A percentile compares a stretch with the other conserved stretches of the same genome.
Conservation (phyloP, 225 moss, liverwort and hornwort species). For the Physcomitrellopsis africana region DNA sequence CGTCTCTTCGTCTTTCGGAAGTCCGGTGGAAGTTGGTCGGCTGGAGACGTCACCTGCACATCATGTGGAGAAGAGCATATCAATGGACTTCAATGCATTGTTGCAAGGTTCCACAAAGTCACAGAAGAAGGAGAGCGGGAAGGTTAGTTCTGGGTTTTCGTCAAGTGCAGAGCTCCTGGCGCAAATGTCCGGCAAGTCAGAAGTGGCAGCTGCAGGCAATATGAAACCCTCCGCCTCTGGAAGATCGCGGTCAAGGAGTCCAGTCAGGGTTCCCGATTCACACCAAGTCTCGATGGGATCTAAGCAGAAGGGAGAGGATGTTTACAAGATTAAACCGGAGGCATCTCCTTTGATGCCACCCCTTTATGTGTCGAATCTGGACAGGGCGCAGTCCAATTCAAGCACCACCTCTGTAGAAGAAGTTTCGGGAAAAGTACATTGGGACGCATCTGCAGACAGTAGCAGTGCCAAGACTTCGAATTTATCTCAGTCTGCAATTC, state of each 20-base stretch:
- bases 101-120: constrained; percentile 40
- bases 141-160: constrained; percentile 17
- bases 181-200: constrained; percentile 43
- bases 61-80: constrained; percentile 58
- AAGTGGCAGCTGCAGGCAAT: constrained; percentile 34
- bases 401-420: constrained; percentile 54
- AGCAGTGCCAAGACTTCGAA: constrained; percentile 49
- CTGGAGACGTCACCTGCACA: constrained; percentile 36
- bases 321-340: constrained; percentile 41
- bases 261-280: constrained; percentile 62
- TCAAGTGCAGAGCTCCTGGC: constrained; percentile 32
- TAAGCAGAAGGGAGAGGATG: constrained; percentile 46
- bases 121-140: constrained; percentile 33
- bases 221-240: constrained; percentile 45
- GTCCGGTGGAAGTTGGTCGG: constrained; percentile 60
- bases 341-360: constrained; percentile 45
- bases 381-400: constrained; percentile 50
- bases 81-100: constrained; percentile 50
- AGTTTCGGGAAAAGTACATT: constrained; percentile 57
- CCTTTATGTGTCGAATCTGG: constrained; percentile 44
- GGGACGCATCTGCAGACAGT: constrained; percentile 52
- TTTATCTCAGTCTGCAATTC: constrained; percentile 53
- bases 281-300: constrained; percentile 60
- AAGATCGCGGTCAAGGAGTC: constrained; percentile 68
- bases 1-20: constrained; percentile 58